Conservation (phyloP, 176 grass and related monocot genomes). For the Areca catechu region DNA sequence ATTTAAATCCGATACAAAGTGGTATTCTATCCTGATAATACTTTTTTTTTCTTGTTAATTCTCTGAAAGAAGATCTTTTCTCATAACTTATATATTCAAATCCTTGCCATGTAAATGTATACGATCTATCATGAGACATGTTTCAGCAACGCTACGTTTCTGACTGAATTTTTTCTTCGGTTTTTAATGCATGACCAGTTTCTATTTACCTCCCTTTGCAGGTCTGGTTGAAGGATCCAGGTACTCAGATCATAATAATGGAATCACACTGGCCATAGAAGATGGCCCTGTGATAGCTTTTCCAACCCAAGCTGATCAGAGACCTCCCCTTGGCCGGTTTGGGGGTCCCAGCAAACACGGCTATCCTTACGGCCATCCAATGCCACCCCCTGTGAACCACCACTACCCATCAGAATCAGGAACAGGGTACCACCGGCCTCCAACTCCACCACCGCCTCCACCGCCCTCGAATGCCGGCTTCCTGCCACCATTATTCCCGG, state of each 20-base stretch:
- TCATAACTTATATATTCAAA: too few relatives aligned
- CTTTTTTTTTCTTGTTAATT: too few relatives aligned
- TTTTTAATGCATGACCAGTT: too few relatives aligned
- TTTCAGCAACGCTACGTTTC: neutral
- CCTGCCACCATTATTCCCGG: constrained; percentile 31
- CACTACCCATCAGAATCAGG: constrained; percentile 20
- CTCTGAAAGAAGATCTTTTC: too few relatives aligned
- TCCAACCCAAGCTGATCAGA: constrained; percentile 14
- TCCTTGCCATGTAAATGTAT: too few relatives aligned
- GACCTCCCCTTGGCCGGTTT: constrained; percentile 10
- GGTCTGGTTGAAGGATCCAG: constrained; percentile 41
- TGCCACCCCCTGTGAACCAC: neutral
- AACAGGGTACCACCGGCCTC: constrained; percentile 20
- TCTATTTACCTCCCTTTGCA: constrained; percentile 19
- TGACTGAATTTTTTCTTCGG: neutral
- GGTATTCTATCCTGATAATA: too few relatives aligned
- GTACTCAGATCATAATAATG: constrained; percentile 32
- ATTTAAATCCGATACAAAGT: too few relatives aligned
- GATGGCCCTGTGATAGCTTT: constrained; percentile 70
- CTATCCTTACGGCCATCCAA: constrained; percentile 21
- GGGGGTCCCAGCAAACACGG: constrained; percentile 13
- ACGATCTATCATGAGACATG: too few relatives aligned
- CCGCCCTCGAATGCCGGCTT: constrained; percentile 37
- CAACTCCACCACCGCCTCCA: constrained; percentile 24
- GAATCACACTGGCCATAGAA: constrained; percentile 87